phyloP scores from a whole-genome alignment of 345 rosid genomes.

The Litchi chinensis region DNA sequence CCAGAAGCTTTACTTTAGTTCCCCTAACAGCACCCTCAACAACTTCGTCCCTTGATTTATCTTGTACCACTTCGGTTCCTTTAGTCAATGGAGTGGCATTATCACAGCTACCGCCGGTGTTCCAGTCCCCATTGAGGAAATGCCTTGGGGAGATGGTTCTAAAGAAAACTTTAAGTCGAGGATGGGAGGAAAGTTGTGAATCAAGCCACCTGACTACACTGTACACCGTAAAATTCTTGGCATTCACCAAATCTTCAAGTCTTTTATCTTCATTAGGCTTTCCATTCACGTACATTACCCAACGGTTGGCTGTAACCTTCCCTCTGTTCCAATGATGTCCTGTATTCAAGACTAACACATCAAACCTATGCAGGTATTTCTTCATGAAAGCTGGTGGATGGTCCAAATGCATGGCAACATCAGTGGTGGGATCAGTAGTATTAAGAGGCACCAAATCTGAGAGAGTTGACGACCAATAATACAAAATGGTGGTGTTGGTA shows the following conservation, averaged over 20 bases:
- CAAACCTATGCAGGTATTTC: conserved; percentile 49
- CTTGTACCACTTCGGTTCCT: conserved; percentile 48
- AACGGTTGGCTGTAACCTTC: conserved; percentile 62
- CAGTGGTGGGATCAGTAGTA: conserved; percentile 28
- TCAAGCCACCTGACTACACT: conserved; percentile 66
- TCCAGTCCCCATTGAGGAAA: conserved; percentile 77
- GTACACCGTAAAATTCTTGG: conserved; percentile 60
- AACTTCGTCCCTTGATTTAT: conserved; percentile 54
- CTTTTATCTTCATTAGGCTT: conserved; percentile 38
- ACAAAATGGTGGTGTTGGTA: conserved; percentile 75
- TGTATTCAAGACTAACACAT: conserved; percentile 68
- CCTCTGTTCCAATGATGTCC: conserved; percentile 93
- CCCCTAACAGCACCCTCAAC: conserved; percentile 60
- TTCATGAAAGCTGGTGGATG: conserved; percentile 72
- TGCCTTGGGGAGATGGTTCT: conserved; percentile 79
- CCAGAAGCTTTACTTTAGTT: conserved; percentile 64
- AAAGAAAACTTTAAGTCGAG: conserved; percentile 60
- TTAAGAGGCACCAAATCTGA: conserved; percentile 57
- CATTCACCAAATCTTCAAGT: conserved; percentile 45
- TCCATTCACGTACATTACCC: conserved; percentile 70
- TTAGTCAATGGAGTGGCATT: conserved; percentile 55
- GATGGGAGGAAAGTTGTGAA: conserved; percentile 56
- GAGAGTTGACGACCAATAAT: conserved; percentile 73
- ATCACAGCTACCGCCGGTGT: conserved; percentile 76
- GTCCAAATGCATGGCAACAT: conserved; percentile 75